A percentile compares a stretch with the other conserved stretches of the same genome.
Evolutionary conservation across 2,329 filamentous ascomycete genomes (phyloP).

Genomic region (Dendrostoma leiphaemia): DNA sequence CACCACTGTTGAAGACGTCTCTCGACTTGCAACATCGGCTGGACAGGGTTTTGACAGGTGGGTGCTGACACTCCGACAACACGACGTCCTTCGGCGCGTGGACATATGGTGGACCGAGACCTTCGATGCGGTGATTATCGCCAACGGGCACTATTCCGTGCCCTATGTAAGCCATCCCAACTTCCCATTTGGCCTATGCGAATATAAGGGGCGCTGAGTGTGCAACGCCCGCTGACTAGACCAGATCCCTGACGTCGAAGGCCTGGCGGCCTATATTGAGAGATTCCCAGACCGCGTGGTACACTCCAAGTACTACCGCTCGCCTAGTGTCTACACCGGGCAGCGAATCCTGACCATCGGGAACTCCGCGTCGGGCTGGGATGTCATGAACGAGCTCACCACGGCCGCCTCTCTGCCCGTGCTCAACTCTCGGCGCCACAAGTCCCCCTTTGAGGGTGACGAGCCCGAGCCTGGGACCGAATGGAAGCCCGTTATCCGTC

Average conservation of each 20-base stretch:
- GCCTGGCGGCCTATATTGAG: conserved; percentile 37
- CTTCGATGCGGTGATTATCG: conserved; percentile 44
- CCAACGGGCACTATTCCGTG: conserved; percentile 43
- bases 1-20: conserved; percentile 51
- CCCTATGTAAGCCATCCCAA: conserved; percentile 37
- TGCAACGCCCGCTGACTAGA: background rate
- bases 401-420: conserved; percentile 39
- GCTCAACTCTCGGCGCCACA: conserved; percentile 50
- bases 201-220: no score
- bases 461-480: conserved; percentile 43
- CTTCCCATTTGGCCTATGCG: background rate
- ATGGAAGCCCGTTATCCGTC: conserved; percentile 52
- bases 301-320: conserved; percentile 46
- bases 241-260: conserved; percentile 45
- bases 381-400: conserved; percentile 37
- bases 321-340: conserved; percentile 30
- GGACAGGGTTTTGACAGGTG: conserved; percentile 30
- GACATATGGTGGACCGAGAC: conserved; percentile 54
- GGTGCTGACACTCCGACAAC: conserved; percentile 46
- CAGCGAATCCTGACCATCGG: conserved; percentile 39
- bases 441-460: conserved; percentile 49
- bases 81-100: conserved; percentile 39
- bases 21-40: conserved; percentile 25
- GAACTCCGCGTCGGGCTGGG: conserved; percentile 44
- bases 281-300: conserved; percentile 38